Conservation (phyloP, 495 filamentous ascomycete genomes). For the Glarea lozoyensis region DNA sequence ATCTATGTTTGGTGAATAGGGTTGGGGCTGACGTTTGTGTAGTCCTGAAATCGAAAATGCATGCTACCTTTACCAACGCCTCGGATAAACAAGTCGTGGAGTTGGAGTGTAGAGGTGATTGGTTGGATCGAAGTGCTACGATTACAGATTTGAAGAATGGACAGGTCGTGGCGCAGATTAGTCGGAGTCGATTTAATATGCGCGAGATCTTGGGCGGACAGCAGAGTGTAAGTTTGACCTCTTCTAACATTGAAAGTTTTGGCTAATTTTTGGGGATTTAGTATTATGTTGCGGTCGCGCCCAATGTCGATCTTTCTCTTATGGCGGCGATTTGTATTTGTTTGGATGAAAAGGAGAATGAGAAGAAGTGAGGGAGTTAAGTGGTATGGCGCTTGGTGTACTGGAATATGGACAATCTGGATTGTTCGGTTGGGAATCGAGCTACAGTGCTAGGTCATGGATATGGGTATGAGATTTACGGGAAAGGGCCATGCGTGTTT, state of each 20-base stretch:
- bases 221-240: slow-evolving; percentile 33
- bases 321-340: slow-evolving; percentile 52
- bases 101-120: slow-evolving; percentile 39
- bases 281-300: slow-evolving; percentile 50
- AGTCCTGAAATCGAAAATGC: slow-evolving; percentile 39
- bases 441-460: no score
- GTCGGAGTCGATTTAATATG: slow-evolving; percentile 43
- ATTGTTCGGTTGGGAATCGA: not conserved
- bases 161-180: slow-evolving; percentile 41
- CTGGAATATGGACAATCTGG: not conserved
- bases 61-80: slow-evolving; percentile 36
- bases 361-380: slow-evolving; percentile 11
- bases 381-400: not conserved
- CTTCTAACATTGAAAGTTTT: not conserved
- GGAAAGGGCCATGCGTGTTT: no score
- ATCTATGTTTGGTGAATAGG: not conserved
- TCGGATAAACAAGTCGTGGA: slow-evolving; percentile 25
- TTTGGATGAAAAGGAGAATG: slow-evolving; percentile 54
- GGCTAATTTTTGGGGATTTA: not conserved
- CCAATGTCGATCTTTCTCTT: slow-evolving; percentile 48
- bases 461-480: no score
- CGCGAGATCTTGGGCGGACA: slow-evolving; percentile 44
- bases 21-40: not conserved
- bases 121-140: slow-evolving; percentile 36
- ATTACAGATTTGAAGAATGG: slow-evolving; percentile 41